Conservation (phyloP, 2,329 filamentous ascomycete species). For the Elsinoe arachidis region DNA sequence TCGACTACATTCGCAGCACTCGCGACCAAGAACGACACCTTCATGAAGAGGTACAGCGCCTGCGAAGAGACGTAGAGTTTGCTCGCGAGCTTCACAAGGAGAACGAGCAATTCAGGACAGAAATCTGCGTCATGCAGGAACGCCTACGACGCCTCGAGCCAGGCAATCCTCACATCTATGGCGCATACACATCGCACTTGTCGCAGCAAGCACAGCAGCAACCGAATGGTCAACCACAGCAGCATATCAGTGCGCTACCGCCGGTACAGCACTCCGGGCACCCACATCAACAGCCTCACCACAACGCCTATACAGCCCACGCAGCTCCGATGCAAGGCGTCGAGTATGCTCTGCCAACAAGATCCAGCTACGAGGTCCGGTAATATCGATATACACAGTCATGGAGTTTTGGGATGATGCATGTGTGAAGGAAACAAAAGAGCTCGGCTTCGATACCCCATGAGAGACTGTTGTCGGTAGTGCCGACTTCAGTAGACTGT, state of each 20-base stretch:
- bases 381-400: background rate
- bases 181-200: conserved; percentile 36
- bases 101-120: conserved; percentile 39
- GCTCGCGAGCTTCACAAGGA: conserved; percentile 38
- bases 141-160: conserved; percentile 40
- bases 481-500: background rate
- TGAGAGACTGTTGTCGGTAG: background rate
- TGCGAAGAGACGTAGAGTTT: conserved; percentile 38
- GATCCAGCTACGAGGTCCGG: conserved; percentile 7
- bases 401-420: background rate
- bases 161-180: conserved; percentile 39
- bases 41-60: conserved; percentile 31
- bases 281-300: conserved; percentile 13
- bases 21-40: conserved; percentile 32
- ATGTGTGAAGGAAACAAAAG: background rate
- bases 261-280: conserved; percentile 23
- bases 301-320: conserved; percentile 26
- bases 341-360: conserved; percentile 29
- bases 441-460: conserved; percentile 1
- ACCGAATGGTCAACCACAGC: conserved; percentile 2
- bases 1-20: conserved; percentile 40
- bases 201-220: conserved; percentile 27
- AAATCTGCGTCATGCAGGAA: conserved; percentile 39
- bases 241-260: conserved; percentile 26
- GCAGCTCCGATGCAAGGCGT: conserved; percentile 42